phyloP scores from a whole-genome alignment of 2,329 filamentous ascomycete genomes.

The Epichloe brachyelytri region DNA sequence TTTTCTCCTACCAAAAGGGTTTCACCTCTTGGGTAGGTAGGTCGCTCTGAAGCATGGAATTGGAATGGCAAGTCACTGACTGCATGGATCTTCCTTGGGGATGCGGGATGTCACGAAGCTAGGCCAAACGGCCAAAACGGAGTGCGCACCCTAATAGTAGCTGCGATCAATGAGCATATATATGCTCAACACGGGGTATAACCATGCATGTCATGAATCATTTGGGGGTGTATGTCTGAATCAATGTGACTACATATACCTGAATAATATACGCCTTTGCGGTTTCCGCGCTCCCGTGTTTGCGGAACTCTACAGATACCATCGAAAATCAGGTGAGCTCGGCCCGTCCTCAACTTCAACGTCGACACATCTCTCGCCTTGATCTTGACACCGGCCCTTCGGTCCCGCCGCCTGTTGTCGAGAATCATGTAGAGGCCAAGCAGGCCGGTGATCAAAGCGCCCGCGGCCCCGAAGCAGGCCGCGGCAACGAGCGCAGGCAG shows the following conservation, averaged over 20 bases:
- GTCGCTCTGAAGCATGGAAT: conserved; percentile 9
- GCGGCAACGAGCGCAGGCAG: conserved; percentile 52
- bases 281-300: too few relatives aligned
- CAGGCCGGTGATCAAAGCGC: conserved; percentile 38
- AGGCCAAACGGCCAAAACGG: too few relatives aligned
- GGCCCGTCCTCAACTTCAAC: conserved; percentile 36
- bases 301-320: conserved; percentile 27
- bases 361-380: conserved; percentile 34
- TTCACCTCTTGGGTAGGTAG: conserved; percentile 18
- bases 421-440: conserved; percentile 50
- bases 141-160: too few relatives aligned
- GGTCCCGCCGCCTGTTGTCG: conserved; percentile 39
- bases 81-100: too few relatives aligned
- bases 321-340: conserved; percentile 32
- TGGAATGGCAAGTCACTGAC: too few relatives aligned
- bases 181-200: neutral
- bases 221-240: neutral
- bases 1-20: conserved; percentile 17
- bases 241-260: neutral
- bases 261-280: neutral
- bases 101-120: too few relatives aligned
- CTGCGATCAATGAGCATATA: too few relatives aligned
- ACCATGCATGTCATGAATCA: neutral
- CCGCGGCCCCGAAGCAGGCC: conserved; percentile 49
- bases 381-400: conserved; percentile 35